Conservation (phyloP, 768 basidiomycete species). For the Scleroderma bovista region DNA sequence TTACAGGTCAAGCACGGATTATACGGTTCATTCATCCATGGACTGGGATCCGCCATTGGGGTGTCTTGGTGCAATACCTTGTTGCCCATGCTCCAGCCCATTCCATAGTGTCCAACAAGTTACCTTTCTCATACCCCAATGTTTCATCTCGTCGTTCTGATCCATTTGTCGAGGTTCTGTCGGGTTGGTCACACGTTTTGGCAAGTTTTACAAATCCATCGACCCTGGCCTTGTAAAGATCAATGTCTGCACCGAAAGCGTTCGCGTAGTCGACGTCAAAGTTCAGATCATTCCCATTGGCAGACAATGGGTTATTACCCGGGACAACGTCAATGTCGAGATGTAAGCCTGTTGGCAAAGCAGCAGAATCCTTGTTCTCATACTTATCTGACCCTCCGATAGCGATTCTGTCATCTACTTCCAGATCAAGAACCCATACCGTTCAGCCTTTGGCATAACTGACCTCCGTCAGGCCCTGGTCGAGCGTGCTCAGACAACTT, state of each 20-base stretch:
- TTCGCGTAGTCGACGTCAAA: constrained; percentile 88
- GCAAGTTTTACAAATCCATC: constrained; percentile 94
- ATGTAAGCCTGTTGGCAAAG: constrained; percentile 47
- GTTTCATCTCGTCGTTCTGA: constrained; percentile 12
- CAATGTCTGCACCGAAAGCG: constrained; percentile 89
- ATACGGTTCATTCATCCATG: constrained; percentile 77
- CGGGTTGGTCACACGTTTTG: constrained; percentile 89
- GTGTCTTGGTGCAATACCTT: constrained; percentile 70
- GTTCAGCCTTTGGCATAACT: constrained; percentile 88
- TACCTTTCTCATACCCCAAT: constrained; percentile 15
- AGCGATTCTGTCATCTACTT: constrained; percentile 93
- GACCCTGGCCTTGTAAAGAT: constrained; percentile 89
- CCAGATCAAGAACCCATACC: constrained; percentile 86
- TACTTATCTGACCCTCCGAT: constrained; percentile 6
- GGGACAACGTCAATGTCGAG: constrained; percentile 94
- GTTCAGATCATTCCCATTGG: constrained; percentile 91
- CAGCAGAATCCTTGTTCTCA: background rate
- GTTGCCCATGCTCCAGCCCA: constrained; percentile 81
- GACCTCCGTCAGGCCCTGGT: constrained; percentile 83
- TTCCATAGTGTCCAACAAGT: constrained; percentile 85
- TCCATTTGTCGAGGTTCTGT: constrained; percentile 56
- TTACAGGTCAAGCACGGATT: constrained; percentile 71
- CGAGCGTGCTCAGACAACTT: constrained; percentile 88
- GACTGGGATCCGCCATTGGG: constrained; percentile 65
- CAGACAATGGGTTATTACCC: constrained; percentile 85